Conservation (phyloP, 1,284 basidiomycete genomes). For the Fistulinella staudtii region DNA sequence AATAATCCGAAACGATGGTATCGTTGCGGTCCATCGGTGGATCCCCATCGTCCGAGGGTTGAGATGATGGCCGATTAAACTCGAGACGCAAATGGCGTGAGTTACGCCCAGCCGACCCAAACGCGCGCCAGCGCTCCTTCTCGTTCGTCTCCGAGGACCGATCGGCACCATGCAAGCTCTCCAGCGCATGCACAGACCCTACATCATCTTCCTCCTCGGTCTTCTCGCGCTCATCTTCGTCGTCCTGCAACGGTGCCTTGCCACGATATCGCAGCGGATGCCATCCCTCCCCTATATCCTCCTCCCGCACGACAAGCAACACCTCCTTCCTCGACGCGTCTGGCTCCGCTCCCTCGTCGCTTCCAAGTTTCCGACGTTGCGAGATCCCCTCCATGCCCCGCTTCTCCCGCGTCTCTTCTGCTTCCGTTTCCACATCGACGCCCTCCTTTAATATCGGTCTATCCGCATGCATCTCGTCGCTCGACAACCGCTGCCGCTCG, state of each 20-base stretch:
- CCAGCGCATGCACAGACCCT: constrained; percentile 9
- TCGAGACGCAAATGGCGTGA: constrained; percentile 29
- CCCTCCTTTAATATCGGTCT: neutral
- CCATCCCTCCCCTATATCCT: constrained; percentile 29
- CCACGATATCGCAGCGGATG: constrained; percentile 19
- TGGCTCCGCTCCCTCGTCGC: neutral
- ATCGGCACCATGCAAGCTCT: constrained; percentile 11
- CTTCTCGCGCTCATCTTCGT: constrained; percentile 4
- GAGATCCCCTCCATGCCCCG: constrained; percentile 7
- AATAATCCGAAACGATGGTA: constrained; percentile 31
- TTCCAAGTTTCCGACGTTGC: neutral
- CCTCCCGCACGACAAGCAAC: constrained; percentile 24
- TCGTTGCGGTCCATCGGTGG: constrained; percentile 43
- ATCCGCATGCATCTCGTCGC: neutral
- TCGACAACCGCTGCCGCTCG: constrained; percentile 3
- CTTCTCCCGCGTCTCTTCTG: neutral
- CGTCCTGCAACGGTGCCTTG: constrained; percentile 12
- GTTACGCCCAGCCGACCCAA: constrained; percentile 16
- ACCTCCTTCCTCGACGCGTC: constrained; percentile 14
- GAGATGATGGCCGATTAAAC: constrained; percentile 45
- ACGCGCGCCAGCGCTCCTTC: constrained; percentile 15
- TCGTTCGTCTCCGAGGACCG: constrained; percentile 19
- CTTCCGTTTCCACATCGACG: too few species aligned
- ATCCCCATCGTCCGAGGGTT: constrained; percentile 57
- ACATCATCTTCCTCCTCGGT: constrained; percentile 15